A percentile compares a stretch with the other conserved stretches of the same genome.
Evolutionary conservation across 768 basidiomycete genomes (phyloP).

Genomic region (Kwoniella bestiolae): DNA sequence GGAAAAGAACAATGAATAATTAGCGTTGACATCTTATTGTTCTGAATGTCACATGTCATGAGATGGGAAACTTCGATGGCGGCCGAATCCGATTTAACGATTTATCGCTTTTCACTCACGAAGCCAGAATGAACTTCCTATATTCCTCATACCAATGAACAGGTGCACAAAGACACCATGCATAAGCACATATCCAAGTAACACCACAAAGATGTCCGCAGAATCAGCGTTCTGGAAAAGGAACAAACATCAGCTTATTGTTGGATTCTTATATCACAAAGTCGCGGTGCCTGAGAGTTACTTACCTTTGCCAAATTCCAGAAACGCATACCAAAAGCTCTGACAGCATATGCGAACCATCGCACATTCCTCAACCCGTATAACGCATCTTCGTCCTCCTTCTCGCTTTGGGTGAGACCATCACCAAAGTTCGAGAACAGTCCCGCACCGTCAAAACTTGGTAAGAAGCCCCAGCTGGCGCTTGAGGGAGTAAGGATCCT

Average conservation of each 20-base stretch:
- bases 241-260: not conserved
- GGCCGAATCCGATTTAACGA: not conserved
- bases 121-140: constrained; percentile 77
- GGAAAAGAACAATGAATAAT: constrained; percentile 11
- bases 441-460: constrained; percentile 45
- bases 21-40: constrained; percentile 5
- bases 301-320: constrained; percentile 79
- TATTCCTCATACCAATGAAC: constrained; percentile 80
- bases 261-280: not conserved
- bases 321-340: constrained; percentile 76
- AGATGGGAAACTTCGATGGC: not conserved
- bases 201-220: constrained; percentile 90
- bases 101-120: no score
- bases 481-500: constrained; percentile 33
- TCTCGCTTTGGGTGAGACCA: constrained; percentile 62
- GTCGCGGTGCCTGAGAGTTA: constrained; percentile 25
- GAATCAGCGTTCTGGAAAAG: constrained; percentile 80
- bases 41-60: constrained; percentile 17
- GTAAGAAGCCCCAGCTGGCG: constrained; percentile 47
- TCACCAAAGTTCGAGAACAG: constrained; percentile 42
- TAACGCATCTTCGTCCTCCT: constrained; percentile 66
- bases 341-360: constrained; percentile 86
- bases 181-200: constrained; percentile 93
- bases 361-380: constrained; percentile 77
- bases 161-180: constrained; percentile 91